Percentiles rank a stretch among this genome's conserved stretches.
Evolutionary conservation across 1,284 basidiomycete genomes (phyloP).

Genomic region (Ceratobasidium sp.): DNA sequence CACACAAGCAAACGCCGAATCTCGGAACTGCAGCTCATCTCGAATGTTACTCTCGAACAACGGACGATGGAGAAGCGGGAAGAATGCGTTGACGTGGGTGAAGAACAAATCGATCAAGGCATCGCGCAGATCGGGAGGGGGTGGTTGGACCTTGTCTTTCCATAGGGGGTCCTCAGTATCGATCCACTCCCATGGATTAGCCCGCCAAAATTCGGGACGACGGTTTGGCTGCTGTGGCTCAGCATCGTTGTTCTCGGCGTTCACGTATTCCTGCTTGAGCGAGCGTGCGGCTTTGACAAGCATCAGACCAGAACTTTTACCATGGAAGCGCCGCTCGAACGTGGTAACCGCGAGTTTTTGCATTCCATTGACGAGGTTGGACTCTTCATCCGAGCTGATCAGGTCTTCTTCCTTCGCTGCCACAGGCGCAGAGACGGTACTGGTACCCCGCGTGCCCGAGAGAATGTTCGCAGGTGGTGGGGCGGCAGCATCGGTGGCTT

Average conservation of each 20-base stretch:
- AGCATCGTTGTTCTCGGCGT: conserved; percentile 51
- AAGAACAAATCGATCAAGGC: conserved; percentile 81
- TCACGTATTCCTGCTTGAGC: conserved; percentile 71
- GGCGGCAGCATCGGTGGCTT: conserved; percentile 29
- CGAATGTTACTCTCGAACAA: conserved; percentile 75
- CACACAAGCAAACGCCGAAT: conserved; percentile 75
- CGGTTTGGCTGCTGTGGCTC: conserved; percentile 23
- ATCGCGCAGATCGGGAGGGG: conserved; percentile 71
- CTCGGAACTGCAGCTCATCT: conserved; percentile 70
- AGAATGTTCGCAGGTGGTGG: conserved; percentile 23
- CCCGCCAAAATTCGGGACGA: conserved; percentile 56
- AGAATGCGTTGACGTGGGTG: conserved; percentile 67
- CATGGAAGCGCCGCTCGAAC: conserved; percentile 49
- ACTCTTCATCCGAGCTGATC: conserved; percentile 48
- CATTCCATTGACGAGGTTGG: conserved; percentile 46
- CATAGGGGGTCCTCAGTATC: conserved; percentile 52
- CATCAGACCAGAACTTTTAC: conserved; percentile 67
- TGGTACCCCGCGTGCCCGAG: conserved; percentile 36
- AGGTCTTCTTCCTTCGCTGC: conserved; percentile 42
- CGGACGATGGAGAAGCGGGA: conserved; percentile 83
- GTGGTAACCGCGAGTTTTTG: conserved; percentile 45
- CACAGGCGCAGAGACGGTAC: conserved; percentile 36
- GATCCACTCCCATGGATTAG: conserved; percentile 62
- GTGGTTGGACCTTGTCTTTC: conserved; percentile 65
- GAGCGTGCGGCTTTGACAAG: conserved; percentile 75